These are phyloP conservation scores for Delonix regia DNA, from an alignment of 306 rosid species.

Conservation along the genomic window DNA sequence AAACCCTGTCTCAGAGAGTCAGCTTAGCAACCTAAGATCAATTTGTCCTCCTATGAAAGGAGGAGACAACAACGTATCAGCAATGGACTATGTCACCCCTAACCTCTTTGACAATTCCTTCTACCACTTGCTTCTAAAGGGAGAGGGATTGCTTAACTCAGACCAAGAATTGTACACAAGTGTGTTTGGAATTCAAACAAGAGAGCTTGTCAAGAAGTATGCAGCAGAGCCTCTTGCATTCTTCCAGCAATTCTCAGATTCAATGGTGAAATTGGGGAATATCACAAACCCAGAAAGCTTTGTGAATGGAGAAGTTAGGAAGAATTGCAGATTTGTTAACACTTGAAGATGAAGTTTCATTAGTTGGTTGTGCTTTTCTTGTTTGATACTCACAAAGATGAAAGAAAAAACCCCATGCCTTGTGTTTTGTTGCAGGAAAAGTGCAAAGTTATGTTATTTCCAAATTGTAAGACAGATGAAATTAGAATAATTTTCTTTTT, in stretches of 20 bases:
- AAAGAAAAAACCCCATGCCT: no score
- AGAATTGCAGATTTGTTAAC: constrained; percentile 85
- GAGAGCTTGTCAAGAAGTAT: constrained; percentile 68
- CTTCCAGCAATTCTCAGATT: constrained; percentile 84
- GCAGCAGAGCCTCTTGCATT: constrained; percentile 73
- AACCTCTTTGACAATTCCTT: constrained; percentile 83
- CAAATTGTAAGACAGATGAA: no score
- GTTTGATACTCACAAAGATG: background rate
- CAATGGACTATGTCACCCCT: constrained; percentile 82
- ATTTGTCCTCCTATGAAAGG: constrained; percentile 57
- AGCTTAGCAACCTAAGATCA: constrained; percentile 55
- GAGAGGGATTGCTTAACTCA: constrained; percentile 77
- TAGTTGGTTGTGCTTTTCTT: background rate
- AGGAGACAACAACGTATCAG: constrained; percentile 64
- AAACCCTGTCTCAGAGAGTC: constrained; percentile 51
- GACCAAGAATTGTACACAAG: constrained; percentile 88
- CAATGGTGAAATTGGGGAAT: constrained; percentile 91
- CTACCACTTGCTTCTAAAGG: constrained; percentile 66
- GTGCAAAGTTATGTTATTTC: no score
- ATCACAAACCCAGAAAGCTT: constrained; percentile 67
- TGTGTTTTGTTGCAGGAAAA: no score
- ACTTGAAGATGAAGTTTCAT: constrained; percentile 47
- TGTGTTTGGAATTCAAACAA: constrained; percentile 60
- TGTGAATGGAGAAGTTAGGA: constrained; percentile 72
- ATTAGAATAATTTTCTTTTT: no score